Evolutionary conservation across 495 filamentous ascomycete genomes (phyloP), one percentile per base, ranked within the genome.

Genomic region (Aspergillus avenaceus): DNA sequence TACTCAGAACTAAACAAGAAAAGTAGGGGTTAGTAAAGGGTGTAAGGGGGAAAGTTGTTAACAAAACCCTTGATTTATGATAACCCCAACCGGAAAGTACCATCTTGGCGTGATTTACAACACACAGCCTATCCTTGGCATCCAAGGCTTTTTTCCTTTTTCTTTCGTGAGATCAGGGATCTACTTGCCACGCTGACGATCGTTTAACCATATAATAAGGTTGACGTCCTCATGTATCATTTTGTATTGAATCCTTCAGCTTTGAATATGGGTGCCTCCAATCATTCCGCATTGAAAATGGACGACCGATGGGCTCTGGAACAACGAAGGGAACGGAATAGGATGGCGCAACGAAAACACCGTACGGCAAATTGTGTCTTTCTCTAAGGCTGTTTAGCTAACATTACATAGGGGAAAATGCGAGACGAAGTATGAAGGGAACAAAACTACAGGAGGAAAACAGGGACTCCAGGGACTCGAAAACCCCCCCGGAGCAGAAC

Each of bases 281-380:
- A 8, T 31, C 31, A 7, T 2, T 38, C 34, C 34, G 16, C 34
- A 38, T 38, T 7, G 34, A 3, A 38, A 13, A 38, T 38, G 34
- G 45, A 49, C 5, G 67, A 50, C 11, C 26, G 23, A 19, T 21
- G 41, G 14, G 47, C 47, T 7, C 37, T 50, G 11, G 47, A 50
- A 42, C 16, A 37, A 27, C 47, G 47, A 13, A 28, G 47, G 16
- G 47, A 50, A 26, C 24, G 47, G 11, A 50, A 50, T 18, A 41
- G 47, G 9, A 21, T 50, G 5, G 47, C 47, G 8, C 47, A 50
- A 21, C 47, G 47, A 13, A 50, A 31, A 42, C 47, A 50, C 31
- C 37, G 47, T 50, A 50, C 8, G 19, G 16, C 19, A 0, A n/a
- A n/a, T n/a, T n/a, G n/a, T n/a, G n/a, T n/a, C 21, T 46, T 13